phyloP scores from a whole-genome alignment of 2,329 filamentous ascomycete genomes.

The Sphaerulina musiva region DNA sequence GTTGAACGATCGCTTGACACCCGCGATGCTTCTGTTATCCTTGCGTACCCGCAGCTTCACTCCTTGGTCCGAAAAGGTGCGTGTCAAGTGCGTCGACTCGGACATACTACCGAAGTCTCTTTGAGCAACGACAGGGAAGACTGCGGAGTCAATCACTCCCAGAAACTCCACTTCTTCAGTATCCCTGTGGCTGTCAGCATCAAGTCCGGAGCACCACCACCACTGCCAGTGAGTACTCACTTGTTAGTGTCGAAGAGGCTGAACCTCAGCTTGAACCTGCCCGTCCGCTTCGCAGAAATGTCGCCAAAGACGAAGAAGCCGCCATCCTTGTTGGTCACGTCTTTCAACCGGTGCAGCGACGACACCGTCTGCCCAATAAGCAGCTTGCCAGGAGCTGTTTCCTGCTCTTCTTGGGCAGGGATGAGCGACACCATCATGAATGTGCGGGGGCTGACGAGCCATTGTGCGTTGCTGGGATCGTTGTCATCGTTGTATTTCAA shows the following conservation, averaged over 20 bases:
- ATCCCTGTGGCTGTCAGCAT: conserved; percentile 20
- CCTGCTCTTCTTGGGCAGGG: conserved; percentile 21
- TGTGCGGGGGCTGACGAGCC: conserved; percentile 58
- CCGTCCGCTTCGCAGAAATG: conserved; percentile 69
- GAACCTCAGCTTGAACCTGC: conserved; percentile 67
- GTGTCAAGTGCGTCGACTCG: conserved; percentile 73
- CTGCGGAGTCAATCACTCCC: conserved; percentile 53
- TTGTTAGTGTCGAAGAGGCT: conserved; percentile 67
- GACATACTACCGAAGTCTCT: conserved; percentile 74
- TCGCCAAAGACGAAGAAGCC: conserved; percentile 91
- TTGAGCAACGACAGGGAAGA: conserved; percentile 50
- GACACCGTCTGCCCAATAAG: conserved; percentile 65
- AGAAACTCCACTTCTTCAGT: conserved; percentile 45
- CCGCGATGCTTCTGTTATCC: conserved; percentile 54
- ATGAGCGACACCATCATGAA: conserved; percentile 56
- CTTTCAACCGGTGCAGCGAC: conserved; percentile 74
- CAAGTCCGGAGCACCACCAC: neutral
- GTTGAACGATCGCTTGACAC: conserved; percentile 19
- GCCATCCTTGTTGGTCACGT: conserved; percentile 53
- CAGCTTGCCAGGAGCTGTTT: conserved; percentile 18
- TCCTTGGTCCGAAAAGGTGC: conserved; percentile 80
- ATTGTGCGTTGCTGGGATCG: conserved; percentile 50
- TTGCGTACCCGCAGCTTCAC: conserved; percentile 77
- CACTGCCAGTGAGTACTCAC: conserved; percentile 36
- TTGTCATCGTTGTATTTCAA: conserved; percentile 46